A percentile compares a stretch with the other conserved stretches of the same genome.
phyloP scores from a whole-genome alignment of 2,329 filamentous ascomycete genomes.

The Scedosporium dehoogii region DNA sequence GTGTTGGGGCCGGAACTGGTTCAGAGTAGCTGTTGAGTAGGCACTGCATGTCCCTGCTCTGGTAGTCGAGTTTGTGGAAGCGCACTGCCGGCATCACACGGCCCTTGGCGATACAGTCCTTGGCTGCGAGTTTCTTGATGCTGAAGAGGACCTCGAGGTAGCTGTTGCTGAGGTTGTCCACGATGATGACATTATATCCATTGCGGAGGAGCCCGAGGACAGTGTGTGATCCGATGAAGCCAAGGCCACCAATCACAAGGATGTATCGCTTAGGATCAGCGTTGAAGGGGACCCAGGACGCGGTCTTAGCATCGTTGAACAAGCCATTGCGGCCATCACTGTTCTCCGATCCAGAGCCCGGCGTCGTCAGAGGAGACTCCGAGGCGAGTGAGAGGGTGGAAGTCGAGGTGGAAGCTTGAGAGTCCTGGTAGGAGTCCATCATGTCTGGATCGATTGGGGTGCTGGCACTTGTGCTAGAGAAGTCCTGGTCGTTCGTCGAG shows the following conservation, averaged over 20 bases:
- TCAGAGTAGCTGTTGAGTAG: conserved; percentile 25
- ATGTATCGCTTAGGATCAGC: conserved; percentile 18
- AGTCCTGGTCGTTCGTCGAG: neutral
- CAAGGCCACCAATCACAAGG: conserved; percentile 42
- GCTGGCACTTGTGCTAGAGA: neutral
- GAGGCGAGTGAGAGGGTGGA: conserved; percentile 10
- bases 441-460: neutral
- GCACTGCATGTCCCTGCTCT: conserved; percentile 24
- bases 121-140: conserved; percentile 18
- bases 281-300: conserved; percentile 1
- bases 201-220: conserved; percentile 42
- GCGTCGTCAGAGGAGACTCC: conserved; percentile 12
- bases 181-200: conserved; percentile 41
- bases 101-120: conserved; percentile 16
- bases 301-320: conserved; percentile 1
- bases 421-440: conserved; percentile 11
- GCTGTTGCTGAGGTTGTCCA: conserved; percentile 36
- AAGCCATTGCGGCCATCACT: conserved; percentile 4
- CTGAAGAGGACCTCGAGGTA: conserved; percentile 20
- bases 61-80: conserved; percentile 29
- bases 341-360: conserved; percentile 11
- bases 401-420: conserved; percentile 9
- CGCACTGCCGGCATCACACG: conserved; percentile 18
- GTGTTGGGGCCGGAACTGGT: conserved; percentile 8
- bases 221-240: conserved; percentile 47